A percentile compares a stretch with the other conserved stretches of the same genome.
Conservation (phyloP, 768 basidiomycete genomes). For the Tylopilus cervinicoccineus region DNA sequence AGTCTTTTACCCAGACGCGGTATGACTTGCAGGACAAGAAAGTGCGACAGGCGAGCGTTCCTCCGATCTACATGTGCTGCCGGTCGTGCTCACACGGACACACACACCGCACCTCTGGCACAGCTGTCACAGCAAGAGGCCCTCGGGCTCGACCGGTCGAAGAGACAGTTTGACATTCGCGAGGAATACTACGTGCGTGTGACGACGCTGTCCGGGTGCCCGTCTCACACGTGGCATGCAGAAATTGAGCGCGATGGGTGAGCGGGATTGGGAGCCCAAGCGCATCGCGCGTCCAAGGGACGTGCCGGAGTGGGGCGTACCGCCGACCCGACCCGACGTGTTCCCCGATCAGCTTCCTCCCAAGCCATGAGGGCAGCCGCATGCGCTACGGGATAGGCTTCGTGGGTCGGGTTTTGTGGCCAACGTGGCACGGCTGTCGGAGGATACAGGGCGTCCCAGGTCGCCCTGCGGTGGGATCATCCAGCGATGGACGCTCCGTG, state of each 20-base stretch:
- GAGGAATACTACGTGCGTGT: constrained; percentile 93
- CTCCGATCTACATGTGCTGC: too few relatives aligned
- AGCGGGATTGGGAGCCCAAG: constrained; percentile 84
- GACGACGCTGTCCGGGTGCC: neutral
- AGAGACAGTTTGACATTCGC: constrained; percentile 85
- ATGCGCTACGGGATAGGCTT: neutral
- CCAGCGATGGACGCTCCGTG: neutral
- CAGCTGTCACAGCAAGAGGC: constrained; percentile 78
- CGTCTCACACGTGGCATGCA: constrained; percentile 1
- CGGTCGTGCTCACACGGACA: neutral
- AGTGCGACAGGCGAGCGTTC: constrained; percentile 55
- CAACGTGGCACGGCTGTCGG: neutral
- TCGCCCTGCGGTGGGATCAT: neutral
- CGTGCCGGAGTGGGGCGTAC: constrained; percentile 91
- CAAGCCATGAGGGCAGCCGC: constrained; percentile 1
- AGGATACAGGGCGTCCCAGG: too few relatives aligned
- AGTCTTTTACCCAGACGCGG: constrained; percentile 80
- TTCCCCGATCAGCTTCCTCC: constrained; percentile 22
- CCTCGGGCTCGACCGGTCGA: constrained; percentile 59
- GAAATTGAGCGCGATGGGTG: constrained; percentile 60
- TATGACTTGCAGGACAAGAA: constrained; percentile 87
- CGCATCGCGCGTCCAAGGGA: constrained; percentile 81
- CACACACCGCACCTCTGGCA: too few relatives aligned
- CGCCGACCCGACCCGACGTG: constrained; percentile 44
- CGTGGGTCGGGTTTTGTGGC: neutral